Evolutionary conservation across 2,329 filamentous ascomycete genomes (phyloP), one percentile per base, ranked within the genome.

Genomic region (Cercospora nicotianae): DNA sequence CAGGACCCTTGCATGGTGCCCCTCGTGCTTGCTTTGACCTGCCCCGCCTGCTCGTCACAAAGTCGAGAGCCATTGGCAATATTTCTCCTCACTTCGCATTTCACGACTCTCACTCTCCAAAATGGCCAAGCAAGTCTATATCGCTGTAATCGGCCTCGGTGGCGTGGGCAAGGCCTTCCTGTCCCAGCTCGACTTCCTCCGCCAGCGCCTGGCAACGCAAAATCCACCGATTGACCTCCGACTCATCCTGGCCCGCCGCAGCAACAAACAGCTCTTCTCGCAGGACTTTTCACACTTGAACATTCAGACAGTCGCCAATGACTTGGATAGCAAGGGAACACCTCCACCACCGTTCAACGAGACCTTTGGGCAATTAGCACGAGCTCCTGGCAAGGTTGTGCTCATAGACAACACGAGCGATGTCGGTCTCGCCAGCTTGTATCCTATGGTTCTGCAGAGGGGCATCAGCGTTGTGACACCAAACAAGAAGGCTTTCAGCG

Each of bases 401-500:
- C 84, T 99, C 31, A 90, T 99, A 72, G 95, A 99, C 86, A 98
- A 98, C 83, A 99, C 95, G 63, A 96, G 92, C 81, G 94, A 92
- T 74, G 90, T 94, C 75, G 89, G 91, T 71, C 86, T 99, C 31
- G 95, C 94, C 60, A 87, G 91, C 69, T 82, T 87, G 31, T 99
- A 99, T 80, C 94, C 95, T 1, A 80, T 86, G 58, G 92, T 96
- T 80, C 84, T 99, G 69, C 86, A 87, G 75, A 87, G 89, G 71
- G 94, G 94, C 12, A 90, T 99, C 80, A 94, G 89, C 80, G 89
- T 99, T 75, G 92, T 98, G 30, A 99, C 95, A 0, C 94, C 95
- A 53, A 99, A 98, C 86, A 99, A 99, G 85, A 99, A 99, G 82
- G 94, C 91, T 13, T 99, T 99, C 82, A 96, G 93, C 0, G 89